These are phyloP conservation scores for Gracilaria vermiculophylla DNA, from an alignment of 23 red algal species.

Conservation along the genomic window DNA sequence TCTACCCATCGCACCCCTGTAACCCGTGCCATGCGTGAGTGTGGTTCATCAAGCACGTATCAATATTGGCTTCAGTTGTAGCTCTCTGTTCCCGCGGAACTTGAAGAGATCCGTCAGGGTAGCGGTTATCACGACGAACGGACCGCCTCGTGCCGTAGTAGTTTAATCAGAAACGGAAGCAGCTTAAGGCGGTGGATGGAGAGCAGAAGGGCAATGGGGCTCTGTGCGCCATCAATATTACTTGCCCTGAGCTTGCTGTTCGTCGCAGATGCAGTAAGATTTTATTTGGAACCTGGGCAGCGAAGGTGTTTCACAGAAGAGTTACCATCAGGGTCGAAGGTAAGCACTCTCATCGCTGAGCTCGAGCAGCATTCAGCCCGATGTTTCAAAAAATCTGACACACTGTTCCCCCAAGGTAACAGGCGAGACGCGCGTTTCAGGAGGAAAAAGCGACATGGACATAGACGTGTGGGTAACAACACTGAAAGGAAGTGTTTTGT, in stretches of 20 bases:
- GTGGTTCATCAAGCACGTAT: no score
- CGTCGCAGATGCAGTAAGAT: slow-evolving; percentile 41
- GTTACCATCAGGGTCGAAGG: slow-evolving; percentile 40
- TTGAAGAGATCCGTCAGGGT: no score
- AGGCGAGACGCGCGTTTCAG: slow-evolving; percentile 62
- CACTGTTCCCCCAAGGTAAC: slow-evolving; percentile 31
- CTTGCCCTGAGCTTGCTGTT: neutral
- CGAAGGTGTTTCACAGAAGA: slow-evolving; percentile 75
- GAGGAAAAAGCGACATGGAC: slow-evolving; percentile 75
- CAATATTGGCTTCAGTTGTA: no score
- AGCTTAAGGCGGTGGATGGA: neutral
- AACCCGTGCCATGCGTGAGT: no score
- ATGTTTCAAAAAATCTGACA: neutral
- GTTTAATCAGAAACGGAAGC: no score
- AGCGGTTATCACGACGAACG: no score
- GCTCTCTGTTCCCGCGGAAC: no score
- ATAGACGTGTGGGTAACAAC: slow-evolving; percentile 80
- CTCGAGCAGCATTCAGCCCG: neutral
- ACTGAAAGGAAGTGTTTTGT: slow-evolving; percentile 55
- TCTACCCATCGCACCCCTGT: no score
- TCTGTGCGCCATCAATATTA: neutral
- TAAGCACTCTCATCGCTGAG: neutral
- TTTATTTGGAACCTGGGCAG: slow-evolving; percentile 62
- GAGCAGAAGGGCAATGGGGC: neutral
- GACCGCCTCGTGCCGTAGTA: no score